Evolutionary conservation across 805 yeast genomes (phyloP), one percentile per base, ranked within the genome.

Genomic region (Naumovozyma castellii): DNA sequence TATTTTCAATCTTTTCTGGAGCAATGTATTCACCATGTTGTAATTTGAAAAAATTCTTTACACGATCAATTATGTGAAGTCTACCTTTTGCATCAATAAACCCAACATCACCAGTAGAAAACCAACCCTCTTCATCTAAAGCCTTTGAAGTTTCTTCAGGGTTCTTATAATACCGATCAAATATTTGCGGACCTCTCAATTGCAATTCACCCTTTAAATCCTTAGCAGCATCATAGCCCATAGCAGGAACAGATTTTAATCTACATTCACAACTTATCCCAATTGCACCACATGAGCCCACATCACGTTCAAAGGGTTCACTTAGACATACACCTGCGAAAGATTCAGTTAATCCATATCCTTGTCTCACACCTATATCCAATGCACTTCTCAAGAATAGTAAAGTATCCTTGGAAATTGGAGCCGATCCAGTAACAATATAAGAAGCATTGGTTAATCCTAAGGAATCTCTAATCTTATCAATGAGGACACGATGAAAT

Each of bases 281-380:
- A 36, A 78, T 66, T 1, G 82, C 69, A 15, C 88, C 88, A 46
- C 78, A 72, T 3, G 76, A 65, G n/a, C 81, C 84, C 3, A 61
- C 55, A 47, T 56, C 56, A 33, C 53, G 48, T 40, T 79, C 85
- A 43, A 63, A 51, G 34, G 72, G 66, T n/a, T 67, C 66, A 9
- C 68, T 53, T 22, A 52, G 52, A 55, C 57, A 65, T 40, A 74
- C 51, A 12, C 85, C 86, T n/a, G 83, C 82, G 64, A 76, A 75
- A 3, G 80, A 67, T 61, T 82, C 90, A 3, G 85, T 76, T 31
- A 78, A 67, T 3, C 88, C 90, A 57, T 80, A 82, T n/a, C 90
- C 92, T 61, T 81, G 87, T 40, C 64, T 57, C 36, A 73, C 53
- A n/a, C 71, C 65, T 41, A 73, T 57, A 44, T 73, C 75, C 39